Evolutionary conservation across 805 yeast genomes (phyloP).

Genomic region (Blastobotrys attinorum): DNA sequence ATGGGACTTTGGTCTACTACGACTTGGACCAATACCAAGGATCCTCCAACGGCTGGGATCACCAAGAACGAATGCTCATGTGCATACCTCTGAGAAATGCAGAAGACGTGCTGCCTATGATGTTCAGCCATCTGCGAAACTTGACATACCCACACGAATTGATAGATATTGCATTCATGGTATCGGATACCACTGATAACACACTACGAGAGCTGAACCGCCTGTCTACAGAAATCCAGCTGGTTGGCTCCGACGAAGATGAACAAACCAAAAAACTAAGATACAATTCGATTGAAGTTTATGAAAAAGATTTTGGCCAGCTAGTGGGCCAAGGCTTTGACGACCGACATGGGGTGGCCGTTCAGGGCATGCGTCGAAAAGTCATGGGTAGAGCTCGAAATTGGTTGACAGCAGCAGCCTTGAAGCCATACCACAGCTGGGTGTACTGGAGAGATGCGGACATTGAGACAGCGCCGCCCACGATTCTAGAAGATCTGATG

Average conservation of each 20-base stretch:
- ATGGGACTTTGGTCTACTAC: conserved; percentile 46
- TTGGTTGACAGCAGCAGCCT: conserved; percentile 81
- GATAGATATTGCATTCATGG: conserved; percentile 71
- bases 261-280: background rate
- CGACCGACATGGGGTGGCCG: conserved; percentile 92
- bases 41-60: conserved; percentile 63
- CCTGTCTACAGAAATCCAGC: conserved; percentile 49
- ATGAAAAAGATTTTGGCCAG: conserved; percentile 90
- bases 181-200: conserved; percentile 80
- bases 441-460: conserved; percentile 98
- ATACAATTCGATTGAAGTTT: conserved; percentile 73
- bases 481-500: conserved; percentile 88
- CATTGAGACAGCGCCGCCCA: conserved; percentile 82
- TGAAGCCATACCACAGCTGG: conserved; percentile 89
- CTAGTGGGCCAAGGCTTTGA: conserved; percentile 85
- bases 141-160: conserved; percentile 73
- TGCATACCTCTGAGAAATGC: conserved; percentile 92
- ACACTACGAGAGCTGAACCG: conserved; percentile 59
- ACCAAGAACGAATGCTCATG: conserved; percentile 64
- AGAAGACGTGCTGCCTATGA: conserved; percentile 76
- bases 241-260: conserved; percentile 32
- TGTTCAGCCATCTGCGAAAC: conserved; percentile 69
- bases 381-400: conserved; percentile 94
- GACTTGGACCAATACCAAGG: conserved; percentile 62
- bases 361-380: conserved; percentile 92